phyloP scores from a whole-genome alignment of 176 grass and related monocot species.

The Saccharum spontaneum region DNA sequence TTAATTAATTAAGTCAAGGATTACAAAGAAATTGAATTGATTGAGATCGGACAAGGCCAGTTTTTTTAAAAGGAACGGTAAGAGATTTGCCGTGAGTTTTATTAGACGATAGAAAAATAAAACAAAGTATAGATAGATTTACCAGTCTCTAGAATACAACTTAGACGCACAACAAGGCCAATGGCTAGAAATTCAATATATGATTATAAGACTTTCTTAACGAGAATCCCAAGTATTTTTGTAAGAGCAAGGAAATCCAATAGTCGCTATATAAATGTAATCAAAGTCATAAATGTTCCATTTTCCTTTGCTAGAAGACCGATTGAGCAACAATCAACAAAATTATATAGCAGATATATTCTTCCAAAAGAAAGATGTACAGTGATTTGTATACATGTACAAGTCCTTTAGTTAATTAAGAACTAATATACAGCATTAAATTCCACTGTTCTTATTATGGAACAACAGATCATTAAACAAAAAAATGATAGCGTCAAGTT shows the following conservation, averaged over 20 bases:
- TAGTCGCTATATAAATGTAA: background rate
- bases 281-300: background rate
- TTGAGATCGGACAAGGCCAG: too few relatives aligned
- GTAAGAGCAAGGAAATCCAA: background rate
- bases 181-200: too few relatives aligned
- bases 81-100: too few relatives aligned
- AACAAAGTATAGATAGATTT: too few relatives aligned
- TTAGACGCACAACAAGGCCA: too few relatives aligned
- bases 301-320: background rate
- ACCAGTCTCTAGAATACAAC: too few relatives aligned
- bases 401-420: background rate
- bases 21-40: too few relatives aligned
- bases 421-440: slow-evolving; percentile 19
- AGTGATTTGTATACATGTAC: slow-evolving; percentile 6
- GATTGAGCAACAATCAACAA: background rate
- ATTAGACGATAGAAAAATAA: too few relatives aligned
- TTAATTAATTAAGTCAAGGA: too few relatives aligned
- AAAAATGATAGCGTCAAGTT: slow-evolving; percentile 44
- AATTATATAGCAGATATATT: background rate
- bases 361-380: background rate
- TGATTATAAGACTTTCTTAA: too few relatives aligned
- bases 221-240: background rate
- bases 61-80: too few relatives aligned
- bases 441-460: slow-evolving; percentile 20
- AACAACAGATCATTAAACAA: slow-evolving; percentile 41